Conservation (phyloP, 768 basidiomycete genomes). For the Boletus rubescentipes region DNA sequence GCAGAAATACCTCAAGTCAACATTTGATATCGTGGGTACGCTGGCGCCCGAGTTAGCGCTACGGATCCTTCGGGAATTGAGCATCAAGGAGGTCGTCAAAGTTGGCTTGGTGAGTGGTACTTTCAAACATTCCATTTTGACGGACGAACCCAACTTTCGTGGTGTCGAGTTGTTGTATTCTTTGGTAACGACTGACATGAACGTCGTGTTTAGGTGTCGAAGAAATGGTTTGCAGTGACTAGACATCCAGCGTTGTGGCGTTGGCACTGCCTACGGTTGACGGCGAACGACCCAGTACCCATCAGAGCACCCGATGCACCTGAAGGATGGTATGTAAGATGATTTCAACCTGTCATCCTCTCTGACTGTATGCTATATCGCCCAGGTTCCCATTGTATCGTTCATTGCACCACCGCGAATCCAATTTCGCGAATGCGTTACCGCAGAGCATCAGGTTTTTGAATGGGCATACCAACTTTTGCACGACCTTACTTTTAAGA, state of each 20-base stretch:
- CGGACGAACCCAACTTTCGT: not conserved
- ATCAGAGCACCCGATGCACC: constrained; percentile 60
- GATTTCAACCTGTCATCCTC: not conserved
- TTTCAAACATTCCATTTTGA: not conserved
- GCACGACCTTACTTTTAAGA: constrained; percentile 74
- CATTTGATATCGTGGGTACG: constrained; percentile 78
- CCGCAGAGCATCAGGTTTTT: constrained; percentile 79
- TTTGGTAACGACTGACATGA: not conserved
- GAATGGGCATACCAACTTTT: constrained; percentile 83
- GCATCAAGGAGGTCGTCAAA: constrained; percentile 59
- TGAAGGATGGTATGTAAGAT: constrained; percentile 64
- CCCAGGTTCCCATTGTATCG: constrained; percentile 69
- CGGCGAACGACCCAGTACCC: constrained; percentile 67
- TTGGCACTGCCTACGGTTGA: constrained; percentile 71
- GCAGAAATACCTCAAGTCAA: constrained; percentile 79
- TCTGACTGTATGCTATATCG: not conserved
- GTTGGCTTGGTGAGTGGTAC: constrained; percentile 36
- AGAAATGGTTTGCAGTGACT: constrained; percentile 38
- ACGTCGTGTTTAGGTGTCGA: constrained; percentile 36
- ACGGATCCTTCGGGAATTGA: constrained; percentile 57
- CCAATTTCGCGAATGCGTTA: constrained; percentile 73
- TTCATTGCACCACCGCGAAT: constrained; percentile 80
- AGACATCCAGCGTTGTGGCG: constrained; percentile 75
- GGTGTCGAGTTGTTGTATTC: not conserved
- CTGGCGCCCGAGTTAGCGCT: constrained; percentile 66